phyloP scores from a whole-genome alignment of 2,329 filamentous ascomycete species.

The Botrytis galanthina region DNA sequence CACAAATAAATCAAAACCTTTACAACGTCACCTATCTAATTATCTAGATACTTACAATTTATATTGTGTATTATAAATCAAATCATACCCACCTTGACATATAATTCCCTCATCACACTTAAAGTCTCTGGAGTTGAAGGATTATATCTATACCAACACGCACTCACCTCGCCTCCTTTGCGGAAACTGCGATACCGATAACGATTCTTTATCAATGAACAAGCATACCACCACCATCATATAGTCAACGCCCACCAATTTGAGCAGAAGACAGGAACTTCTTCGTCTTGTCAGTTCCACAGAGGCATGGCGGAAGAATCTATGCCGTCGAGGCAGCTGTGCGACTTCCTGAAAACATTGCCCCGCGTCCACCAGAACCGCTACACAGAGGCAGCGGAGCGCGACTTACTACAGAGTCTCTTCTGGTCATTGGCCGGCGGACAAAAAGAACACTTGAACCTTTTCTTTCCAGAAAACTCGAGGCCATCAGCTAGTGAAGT shows the following conservation, averaged over 20 bases:
- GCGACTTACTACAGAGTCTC: conserved; percentile 72
- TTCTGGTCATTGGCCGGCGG: conserved; percentile 84
- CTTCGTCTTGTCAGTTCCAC: neutral
- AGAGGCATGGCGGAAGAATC: conserved; percentile 19
- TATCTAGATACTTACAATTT: neutral
- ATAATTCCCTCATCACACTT: neutral
- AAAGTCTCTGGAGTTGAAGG: neutral
- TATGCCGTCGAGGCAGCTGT: conserved; percentile 67
- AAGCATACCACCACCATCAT: neutral
- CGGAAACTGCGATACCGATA: conserved; percentile 17
- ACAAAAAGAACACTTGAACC: conserved; percentile 67
- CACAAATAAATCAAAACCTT: neutral
- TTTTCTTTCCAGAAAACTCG: conserved; percentile 78
- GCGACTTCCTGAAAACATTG: conserved; percentile 75
- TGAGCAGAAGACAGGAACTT: neutral
- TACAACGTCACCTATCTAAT: neutral
- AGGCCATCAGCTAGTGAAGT: conserved; percentile 47
- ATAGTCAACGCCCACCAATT: neutral
- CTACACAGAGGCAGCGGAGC: conserved; percentile 69
- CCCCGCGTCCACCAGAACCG: conserved; percentile 71
- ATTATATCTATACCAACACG: neutral
- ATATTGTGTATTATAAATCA: neutral
- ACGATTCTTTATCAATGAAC: conserved; percentile 21
- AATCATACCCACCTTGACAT: neutral
- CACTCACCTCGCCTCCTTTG: neutral